Base-by-base conservation (phyloP, 257 asterid species). In the Solanum chmielewskii region DNA sequence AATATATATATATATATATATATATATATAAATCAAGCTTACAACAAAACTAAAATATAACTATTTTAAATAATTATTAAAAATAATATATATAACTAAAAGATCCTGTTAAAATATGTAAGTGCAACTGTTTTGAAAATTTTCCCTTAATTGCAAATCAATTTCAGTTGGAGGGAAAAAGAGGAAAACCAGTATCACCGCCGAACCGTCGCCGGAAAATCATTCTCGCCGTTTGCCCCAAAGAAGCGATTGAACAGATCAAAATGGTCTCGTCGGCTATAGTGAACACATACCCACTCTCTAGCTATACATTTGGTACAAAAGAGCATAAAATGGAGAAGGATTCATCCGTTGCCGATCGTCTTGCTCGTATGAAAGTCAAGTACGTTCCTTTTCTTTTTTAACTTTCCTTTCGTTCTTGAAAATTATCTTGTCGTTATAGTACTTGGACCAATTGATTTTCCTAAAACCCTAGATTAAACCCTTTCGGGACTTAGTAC, bases 311-410 rank as follows among this genome's bases (percentile, higher is more conserved):
- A 21, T 94, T 94, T 89, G 98, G 96, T 59, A 92, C 95, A 45
- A 96, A 96, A 87, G 99, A 95, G 90, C 98, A 98, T 20, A 96
- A 95, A 89, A 93, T 94, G 98, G 98, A 94, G 91, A 96, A 94
- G 88, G 98, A 94, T 89, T 91, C 96, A 84, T 94, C 98, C 87
- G 94, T 94, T 81, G 96, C 96, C 86, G 98, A 96, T 90, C 98
- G 98, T 86, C 98, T 94, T 84, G 97, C 98, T 75, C 98, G 98
- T 60, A 96, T 96, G 99, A 95, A 95, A 92, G 91, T 93, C 98
- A 94, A 94, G 99, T 96, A 33, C 41, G 96, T 89, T 11, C 15
- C 49, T 31, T 35, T 35, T 35, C 39, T 1, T 5, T 35, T 35
- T 60, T 33, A 27, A 15, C 1, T 6, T 27, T 8, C 73, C 78